Evolutionary conservation across 2,329 filamentous ascomycete genomes (phyloP), one percentile per base, ranked within the genome.

Genomic region (Penicillium sp.): DNA sequence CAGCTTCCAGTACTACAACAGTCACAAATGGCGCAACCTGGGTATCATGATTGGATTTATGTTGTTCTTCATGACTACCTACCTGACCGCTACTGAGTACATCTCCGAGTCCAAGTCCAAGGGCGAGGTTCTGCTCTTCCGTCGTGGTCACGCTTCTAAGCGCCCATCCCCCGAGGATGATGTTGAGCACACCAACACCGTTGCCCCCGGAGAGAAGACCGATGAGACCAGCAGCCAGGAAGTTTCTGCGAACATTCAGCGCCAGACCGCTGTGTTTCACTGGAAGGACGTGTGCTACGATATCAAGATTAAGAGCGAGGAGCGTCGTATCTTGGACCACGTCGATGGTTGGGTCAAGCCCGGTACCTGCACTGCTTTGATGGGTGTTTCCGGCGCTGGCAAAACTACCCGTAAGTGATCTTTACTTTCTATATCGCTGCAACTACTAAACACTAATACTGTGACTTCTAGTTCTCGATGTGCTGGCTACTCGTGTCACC

Each of bases 341-440:
- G 90, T 96, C 12, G 90, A 96, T 71, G 93, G 93, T 38, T 97
- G 91, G 90, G 92, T 97, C 60, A 95, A 96, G 76, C 93, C 93
- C 3, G 93, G 93, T 60, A 96, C 91, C 15, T 76, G 96, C 55
- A 96, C 92, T 12, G 92, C 91, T 41, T 82, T 96, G 3, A 96
- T 96, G 92, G 84, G 92, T 78, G 91, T 93, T 7, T 92, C 90
- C 35, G 92, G 93, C 66, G 93, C 93, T n/a, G 93, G 93, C 59
- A 97, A 97, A 77, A 97, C 93, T 0, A 96, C 93, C 0, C 84
- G 31, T 31, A 31, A 31, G 31, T 31, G 31, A 31, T 31, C 8
- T 6, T 31, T 28, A 6, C 31, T 31, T 28, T 28, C 25, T 3
- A 11, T 10, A 31, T 31, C 31, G 31, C 31, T 10, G 31, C 7